Evolutionary conservation across 1,139 yeast genomes (phyloP).

Genomic region (Blastobotrys buckinghamii): DNA sequence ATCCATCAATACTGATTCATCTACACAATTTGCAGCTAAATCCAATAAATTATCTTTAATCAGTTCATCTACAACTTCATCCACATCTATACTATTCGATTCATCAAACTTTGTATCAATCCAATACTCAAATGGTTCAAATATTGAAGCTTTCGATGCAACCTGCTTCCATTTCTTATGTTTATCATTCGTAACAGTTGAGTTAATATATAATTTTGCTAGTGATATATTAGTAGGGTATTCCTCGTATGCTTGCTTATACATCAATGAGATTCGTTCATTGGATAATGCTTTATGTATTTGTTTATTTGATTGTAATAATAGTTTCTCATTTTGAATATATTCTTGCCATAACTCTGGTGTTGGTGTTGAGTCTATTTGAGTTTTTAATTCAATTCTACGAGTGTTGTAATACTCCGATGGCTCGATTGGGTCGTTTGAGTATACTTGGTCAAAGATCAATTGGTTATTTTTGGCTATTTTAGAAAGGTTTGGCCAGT

Average conservation of each 20-base stretch:
- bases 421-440: background rate
- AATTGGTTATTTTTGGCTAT: too few relatives aligned
- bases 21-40: background rate
- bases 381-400: background rate
- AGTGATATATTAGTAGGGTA: background rate
- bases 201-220: background rate
- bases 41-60: conserved; percentile 9
- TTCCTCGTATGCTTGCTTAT: background rate
- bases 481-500: too few relatives aligned
- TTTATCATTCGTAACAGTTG: background rate
- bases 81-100: background rate
- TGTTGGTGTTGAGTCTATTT: background rate
- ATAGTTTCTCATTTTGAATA: conserved; percentile 1
- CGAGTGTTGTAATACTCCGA: background rate
- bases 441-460: background rate
- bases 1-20: conserved; percentile 7
- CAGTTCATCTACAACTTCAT: conserved; percentile 5
- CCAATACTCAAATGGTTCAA: conserved; percentile 15
- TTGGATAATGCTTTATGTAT: background rate
- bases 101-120: conserved; percentile 10
- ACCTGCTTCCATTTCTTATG: conserved; percentile 13
- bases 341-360: conserved; percentile 1
- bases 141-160: conserved; percentile 1
- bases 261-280: background rate
- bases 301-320: conserved; percentile 4